phyloP scores from a whole-genome alignment of 2,329 filamentous ascomycete species.

The Clarireedia homoeocarpa region DNA sequence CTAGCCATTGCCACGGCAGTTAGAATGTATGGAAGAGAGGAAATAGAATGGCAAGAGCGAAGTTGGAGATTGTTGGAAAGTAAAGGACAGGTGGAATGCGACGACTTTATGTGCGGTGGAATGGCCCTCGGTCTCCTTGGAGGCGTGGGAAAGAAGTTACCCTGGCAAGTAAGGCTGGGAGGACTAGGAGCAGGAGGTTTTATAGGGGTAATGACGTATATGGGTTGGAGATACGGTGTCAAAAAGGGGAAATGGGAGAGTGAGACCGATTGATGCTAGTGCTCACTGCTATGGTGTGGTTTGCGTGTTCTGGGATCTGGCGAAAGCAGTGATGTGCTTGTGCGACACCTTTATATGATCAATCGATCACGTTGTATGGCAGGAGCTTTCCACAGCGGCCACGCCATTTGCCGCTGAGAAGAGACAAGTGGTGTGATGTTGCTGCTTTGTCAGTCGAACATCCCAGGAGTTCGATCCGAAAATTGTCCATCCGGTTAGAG shows the following conservation, averaged over 20 bases:
- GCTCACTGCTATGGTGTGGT: too few species aligned
- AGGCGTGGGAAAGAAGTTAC: constrained; percentile 23
- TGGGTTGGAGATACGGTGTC: constrained; percentile 43
- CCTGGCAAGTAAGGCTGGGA: constrained; percentile 36
- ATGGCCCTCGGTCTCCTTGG: constrained; percentile 32
- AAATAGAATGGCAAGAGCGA: constrained; percentile 58
- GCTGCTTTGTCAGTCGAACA: too few species aligned
- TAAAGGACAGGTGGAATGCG: constrained; percentile 45
- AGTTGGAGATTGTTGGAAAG: constrained; percentile 55
- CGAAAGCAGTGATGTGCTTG: too few species aligned
- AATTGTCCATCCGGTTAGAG: too few species aligned
- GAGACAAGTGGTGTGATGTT: too few species aligned
- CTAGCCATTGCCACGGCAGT: constrained; percentile 36
- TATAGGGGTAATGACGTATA: constrained; percentile 40
- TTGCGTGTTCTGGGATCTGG: too few species aligned
- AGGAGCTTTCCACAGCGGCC: too few species aligned
- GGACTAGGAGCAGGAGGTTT: constrained; percentile 41
- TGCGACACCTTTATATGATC: too few species aligned
- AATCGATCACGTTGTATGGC: too few species aligned
- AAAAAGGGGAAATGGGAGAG: constrained; percentile 32
- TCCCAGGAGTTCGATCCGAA: too few species aligned
- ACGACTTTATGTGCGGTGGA: constrained; percentile 45
- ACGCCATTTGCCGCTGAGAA: too few species aligned
- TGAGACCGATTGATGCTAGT: background rate
- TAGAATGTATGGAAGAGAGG: constrained; percentile 47